Conservation (phyloP, 768 basidiomycete genomes). For the Lactarius vividus region DNA sequence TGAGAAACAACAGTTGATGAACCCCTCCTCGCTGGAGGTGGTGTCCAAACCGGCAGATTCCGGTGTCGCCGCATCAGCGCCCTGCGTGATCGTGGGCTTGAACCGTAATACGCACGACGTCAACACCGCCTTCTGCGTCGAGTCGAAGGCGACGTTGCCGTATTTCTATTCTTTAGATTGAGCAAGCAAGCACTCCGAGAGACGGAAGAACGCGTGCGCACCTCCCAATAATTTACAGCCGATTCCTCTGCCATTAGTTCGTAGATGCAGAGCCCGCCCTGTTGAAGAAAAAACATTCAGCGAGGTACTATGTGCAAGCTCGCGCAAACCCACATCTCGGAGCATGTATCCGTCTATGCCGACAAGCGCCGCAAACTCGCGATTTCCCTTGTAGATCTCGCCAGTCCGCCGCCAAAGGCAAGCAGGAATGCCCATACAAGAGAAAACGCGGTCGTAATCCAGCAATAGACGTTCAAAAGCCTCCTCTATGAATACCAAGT, state of each 20-base stretch:
- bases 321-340: constrained; percentile 61
- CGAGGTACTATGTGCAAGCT: not conserved
- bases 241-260: constrained; percentile 98
- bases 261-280: constrained; percentile 93
- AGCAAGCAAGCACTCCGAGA: not conserved
- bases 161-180: constrained; percentile 64
- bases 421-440: constrained; percentile 95
- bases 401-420: constrained; percentile 97
- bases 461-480: constrained; percentile 93
- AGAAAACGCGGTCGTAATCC: constrained; percentile 92
- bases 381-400: constrained; percentile 98
- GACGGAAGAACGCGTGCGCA: constrained; percentile 33
- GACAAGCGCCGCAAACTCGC: constrained; percentile 90
- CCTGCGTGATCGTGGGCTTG: constrained; percentile 59
- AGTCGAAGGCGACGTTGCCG: constrained; percentile 88
- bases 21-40: constrained; percentile 59
- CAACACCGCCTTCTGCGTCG: constrained; percentile 88
- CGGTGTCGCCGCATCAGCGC: constrained; percentile 34
- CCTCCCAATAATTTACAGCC: constrained; percentile 98
- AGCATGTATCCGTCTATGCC: constrained; percentile 85
- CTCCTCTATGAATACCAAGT: constrained; percentile 97
- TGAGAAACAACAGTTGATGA: constrained; percentile 87
- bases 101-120: constrained; percentile 87
- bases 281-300: constrained; percentile 11
- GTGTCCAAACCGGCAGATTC: constrained; percentile 30